A percentile compares a stretch with the other conserved stretches of the same genome.
Evolutionary conservation across 768 basidiomycete species (phyloP).

Genomic region (Auricularia cornea): DNA sequence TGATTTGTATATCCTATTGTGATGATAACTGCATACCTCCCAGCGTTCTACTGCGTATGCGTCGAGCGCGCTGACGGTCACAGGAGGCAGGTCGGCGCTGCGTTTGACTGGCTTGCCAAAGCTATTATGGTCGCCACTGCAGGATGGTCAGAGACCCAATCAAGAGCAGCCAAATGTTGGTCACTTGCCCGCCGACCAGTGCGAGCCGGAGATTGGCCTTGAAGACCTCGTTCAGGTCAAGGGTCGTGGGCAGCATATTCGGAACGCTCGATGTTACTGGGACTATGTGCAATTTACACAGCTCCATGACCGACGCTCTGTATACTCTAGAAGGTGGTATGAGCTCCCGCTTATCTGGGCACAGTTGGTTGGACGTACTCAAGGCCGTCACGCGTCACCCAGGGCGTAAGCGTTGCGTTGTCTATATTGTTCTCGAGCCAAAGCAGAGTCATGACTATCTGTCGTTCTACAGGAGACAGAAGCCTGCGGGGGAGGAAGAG

Average conservation of each 20-base stretch:
- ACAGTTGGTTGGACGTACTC: constrained; percentile 36
- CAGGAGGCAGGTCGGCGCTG: constrained; percentile 41
- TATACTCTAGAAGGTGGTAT: constrained; percentile 48
- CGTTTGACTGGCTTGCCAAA: constrained; percentile 64
- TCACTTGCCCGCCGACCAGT: constrained; percentile 72
- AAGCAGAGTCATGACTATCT: constrained; percentile 78
- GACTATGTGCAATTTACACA: constrained; percentile 63
- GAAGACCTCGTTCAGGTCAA: constrained; percentile 57
- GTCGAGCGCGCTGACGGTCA: constrained; percentile 58
- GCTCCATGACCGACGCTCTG: constrained; percentile 53
- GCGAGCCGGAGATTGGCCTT: constrained; percentile 75
- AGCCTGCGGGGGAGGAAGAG: constrained; percentile 36
- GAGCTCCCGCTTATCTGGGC: not conserved
- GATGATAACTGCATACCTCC: constrained; percentile 50
- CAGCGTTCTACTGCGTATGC: constrained; percentile 78
- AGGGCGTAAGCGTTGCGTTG: constrained; percentile 58
- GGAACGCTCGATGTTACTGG: constrained; percentile 52
- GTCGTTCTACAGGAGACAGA: constrained; percentile 68
- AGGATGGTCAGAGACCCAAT: not conserved
- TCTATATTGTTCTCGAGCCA: constrained; percentile 78
- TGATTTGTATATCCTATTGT: not conserved
- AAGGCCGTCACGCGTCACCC: constrained; percentile 69
- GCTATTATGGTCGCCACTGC: constrained; percentile 65
- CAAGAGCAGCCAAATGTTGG: not conserved
- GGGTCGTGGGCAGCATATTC: constrained; percentile 14